Conservation (phyloP, 139 green algal species). For the Nannochloris sp. region DNA sequence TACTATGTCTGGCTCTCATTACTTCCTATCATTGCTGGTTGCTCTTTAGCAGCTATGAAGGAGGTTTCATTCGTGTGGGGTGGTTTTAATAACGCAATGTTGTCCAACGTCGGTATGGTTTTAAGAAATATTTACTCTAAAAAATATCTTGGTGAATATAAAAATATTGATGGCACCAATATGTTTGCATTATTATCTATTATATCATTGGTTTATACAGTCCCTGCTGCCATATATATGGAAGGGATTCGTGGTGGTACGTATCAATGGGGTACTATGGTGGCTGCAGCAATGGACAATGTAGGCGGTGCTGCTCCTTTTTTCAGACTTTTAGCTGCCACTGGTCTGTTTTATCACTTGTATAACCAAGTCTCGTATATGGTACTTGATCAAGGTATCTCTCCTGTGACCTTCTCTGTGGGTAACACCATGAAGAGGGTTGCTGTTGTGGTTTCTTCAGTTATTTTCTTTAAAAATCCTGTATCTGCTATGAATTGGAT, state of each 20-base stretch:
- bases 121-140: conserved; percentile 87
- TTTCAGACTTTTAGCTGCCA: conserved; percentile 49
- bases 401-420: conserved; percentile 72
- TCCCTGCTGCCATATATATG: conserved; percentile 54
- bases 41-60: conserved; percentile 81
- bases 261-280: conserved; percentile 23
- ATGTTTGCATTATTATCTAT: conserved; percentile 86
- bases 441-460: conserved; percentile 68
- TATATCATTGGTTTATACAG: conserved; percentile 66
- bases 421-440: conserved; percentile 94
- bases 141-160: conserved; percentile 80
- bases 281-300: conserved; percentile 30
- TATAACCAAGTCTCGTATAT: conserved; percentile 90
- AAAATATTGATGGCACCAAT: conserved; percentile 90
- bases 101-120: conserved; percentile 88
- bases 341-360: conserved; percentile 82
- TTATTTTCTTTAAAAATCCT: conserved; percentile 59
- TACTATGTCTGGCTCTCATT: conserved; percentile 74
- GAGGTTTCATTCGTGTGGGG: conserved; percentile 71
- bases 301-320: conserved; percentile 38
- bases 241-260: conserved; percentile 42
- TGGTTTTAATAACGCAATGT: conserved; percentile 88
- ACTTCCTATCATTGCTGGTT: conserved; percentile 75
- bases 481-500: conserved; percentile 69
- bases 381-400: conserved; percentile 78